phyloP scores from a whole-genome alignment of 495 filamentous ascomycete genomes.

The Ramalina peruviana region DNA sequence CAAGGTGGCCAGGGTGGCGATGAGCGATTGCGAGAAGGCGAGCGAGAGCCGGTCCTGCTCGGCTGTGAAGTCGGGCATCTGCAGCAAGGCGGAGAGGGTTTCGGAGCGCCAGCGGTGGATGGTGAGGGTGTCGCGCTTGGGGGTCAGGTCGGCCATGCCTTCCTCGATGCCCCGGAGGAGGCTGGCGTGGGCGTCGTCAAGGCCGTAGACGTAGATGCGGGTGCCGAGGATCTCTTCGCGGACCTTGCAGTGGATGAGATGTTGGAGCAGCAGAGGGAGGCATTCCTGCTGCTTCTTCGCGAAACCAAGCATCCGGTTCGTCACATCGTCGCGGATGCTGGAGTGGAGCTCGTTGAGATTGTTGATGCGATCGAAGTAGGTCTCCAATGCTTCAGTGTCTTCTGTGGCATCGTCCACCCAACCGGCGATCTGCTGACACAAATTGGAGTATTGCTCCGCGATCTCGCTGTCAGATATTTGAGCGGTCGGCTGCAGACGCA shows the following conservation, averaged over 20 bases:
- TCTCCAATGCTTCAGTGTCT: conserved; percentile 9
- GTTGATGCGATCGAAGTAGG: conserved; percentile 3
- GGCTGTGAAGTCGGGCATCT: conserved; percentile 4
- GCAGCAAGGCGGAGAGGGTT: conserved; percentile 9
- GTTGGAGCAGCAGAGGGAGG: conserved; percentile 11
- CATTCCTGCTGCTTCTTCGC: conserved; percentile 9
- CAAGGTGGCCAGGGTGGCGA: conserved; percentile 5
- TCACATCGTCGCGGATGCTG: conserved; percentile 2
- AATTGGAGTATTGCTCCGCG: conserved; percentile 7
- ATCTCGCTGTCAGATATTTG: conserved; percentile 15
- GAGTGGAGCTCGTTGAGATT: conserved; percentile 6
- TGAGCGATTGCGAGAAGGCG: conserved; percentile 3
- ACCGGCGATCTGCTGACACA: conserved; percentile 9
- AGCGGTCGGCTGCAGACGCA: conserved; percentile 10
- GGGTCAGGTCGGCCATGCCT: conserved; percentile 11
- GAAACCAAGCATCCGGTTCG: neutral
- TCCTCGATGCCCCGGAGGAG: conserved; percentile 11
- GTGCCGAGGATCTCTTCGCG: conserved; percentile 4
- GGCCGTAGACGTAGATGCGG: conserved; percentile 13
- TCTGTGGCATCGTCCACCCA: conserved; percentile 15
- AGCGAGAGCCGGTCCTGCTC: conserved; percentile 8
- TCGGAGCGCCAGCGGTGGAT: conserved; percentile 13
- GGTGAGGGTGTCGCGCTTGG: conserved; percentile 11
- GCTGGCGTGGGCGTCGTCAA: conserved; percentile 3
- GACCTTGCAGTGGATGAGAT: conserved; percentile 11